phyloP scores from a whole-genome alignment of 2,329 filamentous ascomycete species.

The Penicillium sp. region DNA sequence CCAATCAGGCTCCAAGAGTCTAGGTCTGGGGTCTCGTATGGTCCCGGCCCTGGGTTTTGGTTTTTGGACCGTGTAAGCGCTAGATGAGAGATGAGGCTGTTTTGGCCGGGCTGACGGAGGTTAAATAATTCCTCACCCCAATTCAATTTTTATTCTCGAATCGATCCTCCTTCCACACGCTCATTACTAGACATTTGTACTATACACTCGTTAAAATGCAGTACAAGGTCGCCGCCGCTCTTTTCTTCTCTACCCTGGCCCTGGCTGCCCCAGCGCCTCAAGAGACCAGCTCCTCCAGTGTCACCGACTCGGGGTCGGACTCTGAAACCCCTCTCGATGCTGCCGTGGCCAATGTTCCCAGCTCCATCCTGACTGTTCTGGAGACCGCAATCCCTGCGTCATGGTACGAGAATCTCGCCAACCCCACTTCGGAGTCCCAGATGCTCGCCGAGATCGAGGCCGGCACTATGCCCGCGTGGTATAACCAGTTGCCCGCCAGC shows the following conservation, averaged over 20 bases:
- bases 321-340: neutral
- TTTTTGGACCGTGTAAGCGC: neutral
- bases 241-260: slow-evolving; percentile 23
- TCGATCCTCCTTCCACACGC: neutral
- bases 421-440: slow-evolving; percentile 13
- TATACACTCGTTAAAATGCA: slow-evolving; percentile 19
- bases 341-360: slow-evolving; percentile 9
- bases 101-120: neutral
- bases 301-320: neutral
- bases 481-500: slow-evolving; percentile 22
- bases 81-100: neutral
- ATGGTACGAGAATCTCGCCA: slow-evolving; percentile 17
- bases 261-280: slow-evolving; percentile 17
- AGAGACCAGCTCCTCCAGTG: neutral
- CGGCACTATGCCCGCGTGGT: slow-evolving; percentile 27
- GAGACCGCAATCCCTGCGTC: slow-evolving; percentile 26
- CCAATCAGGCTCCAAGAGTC: neutral
- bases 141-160: neutral
- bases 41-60: neutral
- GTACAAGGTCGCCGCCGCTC: slow-evolving; percentile 22
- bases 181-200: neutral
- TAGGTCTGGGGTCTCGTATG: neutral
- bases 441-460: slow-evolving; percentile 18
- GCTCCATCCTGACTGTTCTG: slow-evolving; percentile 24
- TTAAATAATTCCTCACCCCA: neutral